Percentiles rank a stretch among this genome's conserved stretches.
Conservation (phyloP, 2,329 filamentous ascomycete species). For the Diaporthe batatas region DNA sequence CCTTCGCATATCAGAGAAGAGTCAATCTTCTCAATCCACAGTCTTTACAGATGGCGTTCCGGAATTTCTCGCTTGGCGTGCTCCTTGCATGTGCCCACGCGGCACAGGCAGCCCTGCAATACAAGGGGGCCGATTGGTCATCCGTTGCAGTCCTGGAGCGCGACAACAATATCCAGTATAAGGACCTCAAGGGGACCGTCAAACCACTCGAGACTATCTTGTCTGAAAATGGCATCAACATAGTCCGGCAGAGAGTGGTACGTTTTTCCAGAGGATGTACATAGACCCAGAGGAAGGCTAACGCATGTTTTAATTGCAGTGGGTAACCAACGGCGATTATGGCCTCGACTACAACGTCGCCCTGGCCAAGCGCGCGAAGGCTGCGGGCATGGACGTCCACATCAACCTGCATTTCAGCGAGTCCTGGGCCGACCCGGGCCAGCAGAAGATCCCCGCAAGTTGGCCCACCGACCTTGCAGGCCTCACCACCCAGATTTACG, state of each 20-base stretch:
- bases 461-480: slow-evolving; percentile 73
- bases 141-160: slow-evolving; percentile 74
- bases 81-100: slow-evolving; percentile 3
- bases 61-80: neutral
- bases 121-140: slow-evolving; percentile 54
- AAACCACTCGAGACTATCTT: slow-evolving; percentile 74
- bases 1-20: neutral
- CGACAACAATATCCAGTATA: slow-evolving; percentile 69
- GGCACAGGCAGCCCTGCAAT: slow-evolving; percentile 30
- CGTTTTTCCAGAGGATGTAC: slow-evolving; percentile 46
- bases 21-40: neutral
- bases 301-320: neutral
- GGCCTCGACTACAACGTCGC: slow-evolving; percentile 78
- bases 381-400: slow-evolving; percentile 71
- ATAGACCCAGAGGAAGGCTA: neutral
- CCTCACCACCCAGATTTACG: slow-evolving; percentile 73
- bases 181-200: slow-evolving; percentile 63
- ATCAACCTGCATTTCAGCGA: slow-evolving; percentile 77
- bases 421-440: slow-evolving; percentile 77
- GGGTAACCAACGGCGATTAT: slow-evolving; percentile 57
- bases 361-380: slow-evolving; percentile 73
- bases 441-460: slow-evolving; percentile 73
- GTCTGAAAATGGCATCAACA: slow-evolving; percentile 73
- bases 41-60: slow-evolving; percentile 31
- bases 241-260: slow-evolving; percentile 60